Base-by-base conservation (phyloP, 495 filamentous ascomycete genomes). In the Aspergillus hancockii region DNA sequence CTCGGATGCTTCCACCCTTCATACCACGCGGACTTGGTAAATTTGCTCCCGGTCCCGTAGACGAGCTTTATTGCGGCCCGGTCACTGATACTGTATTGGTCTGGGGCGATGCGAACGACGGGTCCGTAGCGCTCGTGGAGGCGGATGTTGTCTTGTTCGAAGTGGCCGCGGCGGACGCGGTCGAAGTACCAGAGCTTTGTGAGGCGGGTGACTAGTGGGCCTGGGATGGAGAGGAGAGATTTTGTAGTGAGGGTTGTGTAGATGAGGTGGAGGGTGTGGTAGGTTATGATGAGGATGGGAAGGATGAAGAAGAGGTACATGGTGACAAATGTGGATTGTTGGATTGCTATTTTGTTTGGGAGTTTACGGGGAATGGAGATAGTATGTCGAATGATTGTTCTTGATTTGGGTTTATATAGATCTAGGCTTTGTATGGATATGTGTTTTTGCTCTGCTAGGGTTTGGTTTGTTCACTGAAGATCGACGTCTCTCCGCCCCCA, bases 181-280 rank as follows among this genome's bases (percentile, higher is more conserved):
- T 68, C 64, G 52, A 84, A 77, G 57, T 81, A 82, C 83, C 85
- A 88, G 19, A 82, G 61, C 23, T 79, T 75, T 8, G 81, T 83
- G 60, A 86, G 80, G 1, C 79, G 77, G 19, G 85, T 77, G 46
- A 79, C 68, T 41, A 75, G 72, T 0, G 84, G 85, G 14, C 83
- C 84, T 0, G 79, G 77, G 50, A 88, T 70, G 28, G 72, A 61
- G 19, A 70, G 67, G 1, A 86, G 72, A 4, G 75, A 57, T 18
- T 58, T 72, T 7, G 63, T 63, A 3, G 59, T 47, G 31, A 68
- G 46, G 36, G 64, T 63, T 45, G 54, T 60, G 18, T 65, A 31
- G 14, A 71, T 34, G 25, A 63, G 45, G 12, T 46, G 41, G 22
- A 67, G 16, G 5, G 67, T 31, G 6, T 62, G 21, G 46, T 59